Conservation (phyloP, 192 early-diverging fungal species). For the Obelidium mucronatum region DNA sequence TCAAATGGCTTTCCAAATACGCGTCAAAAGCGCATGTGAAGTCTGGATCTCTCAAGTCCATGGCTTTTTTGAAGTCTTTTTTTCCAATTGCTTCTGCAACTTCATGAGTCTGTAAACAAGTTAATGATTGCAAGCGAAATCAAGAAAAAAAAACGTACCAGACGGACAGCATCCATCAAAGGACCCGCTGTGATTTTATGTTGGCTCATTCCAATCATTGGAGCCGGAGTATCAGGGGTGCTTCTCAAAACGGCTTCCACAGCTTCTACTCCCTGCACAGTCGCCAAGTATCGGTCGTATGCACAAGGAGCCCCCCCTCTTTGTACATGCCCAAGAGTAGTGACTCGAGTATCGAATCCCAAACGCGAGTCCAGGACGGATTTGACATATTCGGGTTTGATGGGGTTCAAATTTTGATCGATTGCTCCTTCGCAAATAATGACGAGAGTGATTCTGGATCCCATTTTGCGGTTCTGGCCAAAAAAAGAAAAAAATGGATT, state of each 20-base stretch:
- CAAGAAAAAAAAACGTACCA: constrained; percentile 59
- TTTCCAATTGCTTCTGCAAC: constrained; percentile 82
- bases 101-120: constrained; percentile 70
- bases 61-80: constrained; percentile 88
- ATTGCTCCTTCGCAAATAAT: constrained; percentile 97
- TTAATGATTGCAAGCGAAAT: neutral
- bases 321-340: constrained; percentile 95
- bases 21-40: constrained; percentile 68
- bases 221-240: constrained; percentile 86
- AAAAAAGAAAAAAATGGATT: constrained; percentile 57
- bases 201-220: constrained; percentile 91
- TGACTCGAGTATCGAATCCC: constrained; percentile 92
- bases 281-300: constrained; percentile 93
- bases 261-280: constrained; percentile 92
- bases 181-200: constrained; percentile 88
- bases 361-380: constrained; percentile 81
- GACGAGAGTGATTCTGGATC: constrained; percentile 91
- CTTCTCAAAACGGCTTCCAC: constrained; percentile 91
- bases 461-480: constrained; percentile 78
- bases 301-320: constrained; percentile 90
- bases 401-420: constrained; percentile 85
- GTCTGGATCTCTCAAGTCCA: constrained; percentile 86
- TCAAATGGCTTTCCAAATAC: constrained; percentile 51
- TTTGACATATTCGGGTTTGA: constrained; percentile 85
- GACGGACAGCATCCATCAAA: constrained; percentile 90